These are phyloP conservation scores for Diaporthe nobilis DNA, from an alignment of 2,329 filamentous ascomycete species.

Conservation along the genomic window DNA sequence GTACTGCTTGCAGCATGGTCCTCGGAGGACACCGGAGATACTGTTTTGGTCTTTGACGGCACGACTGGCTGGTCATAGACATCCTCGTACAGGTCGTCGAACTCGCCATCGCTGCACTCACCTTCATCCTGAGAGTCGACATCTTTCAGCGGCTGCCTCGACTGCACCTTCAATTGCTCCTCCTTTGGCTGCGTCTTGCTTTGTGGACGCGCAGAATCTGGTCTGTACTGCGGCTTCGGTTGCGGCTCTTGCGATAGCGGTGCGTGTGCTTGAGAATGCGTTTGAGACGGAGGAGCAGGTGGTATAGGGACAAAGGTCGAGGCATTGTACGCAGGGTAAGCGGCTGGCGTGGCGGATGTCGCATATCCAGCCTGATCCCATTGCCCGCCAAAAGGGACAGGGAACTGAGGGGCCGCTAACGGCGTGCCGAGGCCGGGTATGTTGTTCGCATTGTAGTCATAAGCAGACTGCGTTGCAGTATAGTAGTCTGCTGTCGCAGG, in stretches of 20 bases:
- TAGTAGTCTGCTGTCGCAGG: conserved; percentile 46
- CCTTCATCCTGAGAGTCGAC: conserved; percentile 73
- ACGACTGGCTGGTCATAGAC: conserved; percentile 48
- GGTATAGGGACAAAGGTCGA: conserved; percentile 1
- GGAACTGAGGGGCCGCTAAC: conserved; percentile 24
- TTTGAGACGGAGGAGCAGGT: conserved; percentile 15
- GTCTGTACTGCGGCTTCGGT: not conserved
- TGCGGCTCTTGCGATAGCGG: conserved; percentile 1
- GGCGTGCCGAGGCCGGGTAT: conserved; percentile 57
- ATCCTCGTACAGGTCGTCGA: conserved; percentile 68
- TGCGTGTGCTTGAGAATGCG: conserved; percentile 4
- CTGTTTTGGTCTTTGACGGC: not conserved
- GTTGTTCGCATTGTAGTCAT: conserved; percentile 54
- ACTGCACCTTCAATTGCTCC: conserved; percentile 8
- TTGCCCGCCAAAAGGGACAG: conserved; percentile 29
- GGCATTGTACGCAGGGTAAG: conserved; percentile 31
- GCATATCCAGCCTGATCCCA: conserved; percentile 29
- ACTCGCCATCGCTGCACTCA: conserved; percentile 80
- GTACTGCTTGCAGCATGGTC: conserved; percentile 9
- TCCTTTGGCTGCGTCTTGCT: conserved; percentile 2
- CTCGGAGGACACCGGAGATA: conserved; percentile 3
- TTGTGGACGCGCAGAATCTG: conserved; percentile 21
- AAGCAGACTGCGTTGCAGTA: conserved; percentile 52
- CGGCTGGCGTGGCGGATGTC: conserved; percentile 3
- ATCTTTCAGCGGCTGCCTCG: conserved; percentile 29